Evolutionary conservation across 192 early-diverging fungal species (phyloP), one percentile per base, ranked within the genome.

Genomic region (Rhizophagus prolifer): DNA sequence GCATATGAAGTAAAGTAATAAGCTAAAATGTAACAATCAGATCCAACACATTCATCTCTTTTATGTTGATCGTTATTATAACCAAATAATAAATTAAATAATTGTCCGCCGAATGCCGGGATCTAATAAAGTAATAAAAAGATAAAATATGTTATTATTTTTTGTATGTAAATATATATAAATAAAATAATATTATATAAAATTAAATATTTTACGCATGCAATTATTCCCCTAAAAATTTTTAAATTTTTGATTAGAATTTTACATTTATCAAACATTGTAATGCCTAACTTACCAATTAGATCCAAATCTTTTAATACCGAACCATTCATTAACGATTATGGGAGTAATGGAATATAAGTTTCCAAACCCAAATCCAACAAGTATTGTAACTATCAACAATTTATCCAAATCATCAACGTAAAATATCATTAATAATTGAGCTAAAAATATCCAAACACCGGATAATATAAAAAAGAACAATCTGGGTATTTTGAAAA

Each of bases 321-420:
- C 81, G 70, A 84, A 84, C 83, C 83, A 84, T 62, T 84, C 83
- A 19, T 74, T 84, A 3, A 78, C 68, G 67, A 84, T 84, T 2
- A 78, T 76, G 5, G 83, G 83, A 2, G 81, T 79, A 30, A 82
- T 80, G 31, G 81, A 73, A 68, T 83, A 85, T 7, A 82, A 75
- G 31, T 75, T 80, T 25, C 85, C 85, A 54, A 80, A 85, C 0
- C 84, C 84, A 3, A 82, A 36, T 5, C 81, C 81, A 23, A 83
- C 77, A 12, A 81, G 60, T 5, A 78, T 65, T 26, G 16, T 78
- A 78, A 25, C 80, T 73, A 28, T 60, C 58, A 36, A 68, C 25
- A 68, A 80, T 34, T 34, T 79, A 78, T 21, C 28, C 66, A 77
- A 82, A 75, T 16, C 58, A 44, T 19, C 50, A n/a, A 26, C 76